These are phyloP conservation scores for Ceratorhiza oryzae-sativae DNA, from an alignment of 1,284 basidiomycete species.

Conservation along the genomic window DNA sequence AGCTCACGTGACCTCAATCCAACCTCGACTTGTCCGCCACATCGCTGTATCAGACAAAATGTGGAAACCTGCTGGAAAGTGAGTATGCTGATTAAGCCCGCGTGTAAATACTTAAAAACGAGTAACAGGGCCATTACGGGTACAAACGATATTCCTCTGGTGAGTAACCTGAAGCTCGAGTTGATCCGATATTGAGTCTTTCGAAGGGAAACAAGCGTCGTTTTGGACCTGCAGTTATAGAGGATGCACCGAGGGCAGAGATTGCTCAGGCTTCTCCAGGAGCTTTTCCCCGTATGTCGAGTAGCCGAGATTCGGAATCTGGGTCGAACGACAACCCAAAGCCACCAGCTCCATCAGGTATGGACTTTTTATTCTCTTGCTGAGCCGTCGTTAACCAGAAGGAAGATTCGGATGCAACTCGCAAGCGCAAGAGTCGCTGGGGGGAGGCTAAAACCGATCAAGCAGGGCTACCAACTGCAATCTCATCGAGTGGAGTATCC, in stretches of 20 bases:
- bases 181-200: not conserved
- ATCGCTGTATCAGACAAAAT: not conserved
- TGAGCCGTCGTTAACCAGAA: constrained; percentile 50
- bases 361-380: constrained; percentile 25
- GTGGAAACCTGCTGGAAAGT: constrained; percentile 34
- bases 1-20: too few relatives aligned
- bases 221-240: constrained; percentile 82
- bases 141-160: constrained; percentile 55
- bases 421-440: constrained; percentile 95
- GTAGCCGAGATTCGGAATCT: constrained; percentile 59
- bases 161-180: not conserved
- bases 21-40: not conserved
- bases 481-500: constrained; percentile 88
- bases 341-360: constrained; percentile 48
- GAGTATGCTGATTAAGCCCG: not conserved
- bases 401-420: constrained; percentile 81
- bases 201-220: constrained; percentile 74
- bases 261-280: constrained; percentile 85
- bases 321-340: constrained; percentile 66
- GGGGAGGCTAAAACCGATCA: constrained; percentile 89
- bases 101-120: not conserved
- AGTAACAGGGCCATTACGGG: constrained; percentile 49
- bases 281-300: constrained; percentile 68
- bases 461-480: constrained; percentile 89
- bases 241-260: constrained; percentile 63